phyloP scores from a whole-genome alignment of 2,329 filamentous ascomycete genomes.

The Colletotrichum caudatum region DNA sequence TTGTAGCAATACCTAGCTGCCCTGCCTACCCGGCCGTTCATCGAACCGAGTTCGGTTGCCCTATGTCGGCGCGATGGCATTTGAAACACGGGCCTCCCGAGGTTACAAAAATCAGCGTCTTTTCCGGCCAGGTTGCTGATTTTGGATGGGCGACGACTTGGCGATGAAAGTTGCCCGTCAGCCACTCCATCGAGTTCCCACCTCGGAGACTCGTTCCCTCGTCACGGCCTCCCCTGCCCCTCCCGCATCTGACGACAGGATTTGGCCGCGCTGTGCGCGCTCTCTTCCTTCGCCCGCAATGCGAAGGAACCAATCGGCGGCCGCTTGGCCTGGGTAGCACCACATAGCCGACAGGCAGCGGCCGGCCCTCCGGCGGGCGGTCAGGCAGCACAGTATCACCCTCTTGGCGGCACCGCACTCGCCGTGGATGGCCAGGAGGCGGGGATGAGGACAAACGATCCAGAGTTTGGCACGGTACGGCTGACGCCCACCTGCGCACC shows the following conservation, averaged over 20 bases:
- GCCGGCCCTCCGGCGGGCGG: conserved; percentile 29
- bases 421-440: conserved; percentile 1
- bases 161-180: neutral
- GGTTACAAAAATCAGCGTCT: neutral
- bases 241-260: neutral
- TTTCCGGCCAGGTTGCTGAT: neutral
- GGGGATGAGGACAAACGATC: neutral
- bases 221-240: no score
- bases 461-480: neutral
- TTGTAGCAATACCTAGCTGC: neutral
- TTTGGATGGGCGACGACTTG: no score
- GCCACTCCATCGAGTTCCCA: neutral
- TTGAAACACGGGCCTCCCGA: neutral
- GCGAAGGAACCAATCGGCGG: conserved; percentile 5
- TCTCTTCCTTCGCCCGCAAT: neutral
- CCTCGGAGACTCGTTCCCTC: neutral
- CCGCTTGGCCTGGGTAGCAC: conserved; percentile 23
- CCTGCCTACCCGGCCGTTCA: neutral
- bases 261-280: neutral
- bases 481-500: neutral
- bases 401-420: conserved; percentile 29
- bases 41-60: neutral
- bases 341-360: conserved; percentile 18
- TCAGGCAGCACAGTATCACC: conserved; percentile 18
- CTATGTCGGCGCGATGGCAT: neutral